A percentile compares a stretch with the other conserved stretches of the same genome.
Conservation (phyloP, 225 moss, liverwort and hornwort genomes). For the Physcomitrium patens region DNA sequence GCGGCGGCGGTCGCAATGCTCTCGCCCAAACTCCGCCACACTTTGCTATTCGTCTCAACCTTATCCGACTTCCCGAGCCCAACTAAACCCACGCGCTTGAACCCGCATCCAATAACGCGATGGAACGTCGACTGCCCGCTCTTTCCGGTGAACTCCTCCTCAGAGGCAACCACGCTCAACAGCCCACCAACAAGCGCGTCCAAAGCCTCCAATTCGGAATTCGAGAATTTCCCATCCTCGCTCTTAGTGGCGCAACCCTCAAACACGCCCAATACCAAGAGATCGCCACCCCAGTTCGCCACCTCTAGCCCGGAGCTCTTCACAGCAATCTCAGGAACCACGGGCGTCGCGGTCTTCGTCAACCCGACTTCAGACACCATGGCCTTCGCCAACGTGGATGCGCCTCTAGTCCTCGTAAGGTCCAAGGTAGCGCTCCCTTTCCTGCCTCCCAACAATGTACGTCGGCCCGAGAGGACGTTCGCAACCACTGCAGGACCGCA, state of each 20-base stretch:
- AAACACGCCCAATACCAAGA: constrained; percentile 73
- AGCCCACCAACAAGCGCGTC: constrained; percentile 72
- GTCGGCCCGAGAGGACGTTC: background rate
- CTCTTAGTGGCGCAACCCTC: constrained; percentile 45
- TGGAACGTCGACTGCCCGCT: constrained; percentile 62
- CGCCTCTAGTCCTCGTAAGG: background rate
- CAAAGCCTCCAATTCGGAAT: constrained; percentile 46
- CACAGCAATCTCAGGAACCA: constrained; percentile 73
- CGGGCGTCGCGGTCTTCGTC: constrained; percentile 68
- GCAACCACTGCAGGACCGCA: background rate
- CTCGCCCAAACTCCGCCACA: constrained; percentile 82
- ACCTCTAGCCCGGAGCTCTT: constrained; percentile 31
- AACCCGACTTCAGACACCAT: constrained; percentile 75
- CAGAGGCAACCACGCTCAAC: constrained; percentile 62
- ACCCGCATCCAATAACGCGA: constrained; percentile 70
- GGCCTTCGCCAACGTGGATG: constrained; percentile 46
- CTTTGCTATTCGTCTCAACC: constrained; percentile 42
- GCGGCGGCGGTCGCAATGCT: constrained; percentile 60
- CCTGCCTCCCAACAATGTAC: background rate
- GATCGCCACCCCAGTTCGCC: constrained; percentile 77
- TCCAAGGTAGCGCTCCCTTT: background rate
- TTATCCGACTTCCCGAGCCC: constrained; percentile 71
- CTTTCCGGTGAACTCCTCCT: constrained; percentile 91
- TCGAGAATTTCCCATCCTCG: constrained; percentile 47
- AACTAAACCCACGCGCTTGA: constrained; percentile 84